A percentile compares a stretch with the other conserved stretches of the same genome.
These are phyloP conservation scores for Magnaporthiopsis incrustans DNA, from an alignment of 2,329 filamentous ascomycete species.

Conservation along the genomic window DNA sequence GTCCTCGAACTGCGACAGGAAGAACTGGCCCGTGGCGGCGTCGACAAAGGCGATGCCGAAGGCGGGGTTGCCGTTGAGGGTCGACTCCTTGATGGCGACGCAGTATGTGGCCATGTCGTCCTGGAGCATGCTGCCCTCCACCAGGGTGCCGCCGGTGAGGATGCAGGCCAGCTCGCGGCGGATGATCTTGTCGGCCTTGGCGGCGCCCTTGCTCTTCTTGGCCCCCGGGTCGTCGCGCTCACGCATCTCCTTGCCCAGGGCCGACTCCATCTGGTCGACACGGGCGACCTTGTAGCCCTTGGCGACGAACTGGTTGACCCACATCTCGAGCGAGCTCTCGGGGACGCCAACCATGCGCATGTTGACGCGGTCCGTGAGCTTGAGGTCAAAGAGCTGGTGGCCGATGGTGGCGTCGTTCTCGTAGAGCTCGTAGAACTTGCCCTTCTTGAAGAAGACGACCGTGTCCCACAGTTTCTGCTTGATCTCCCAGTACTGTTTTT, in stretches of 20 bases:
- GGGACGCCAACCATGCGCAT: constrained; percentile 99
- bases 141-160: constrained; percentile 83
- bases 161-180: constrained; percentile 84
- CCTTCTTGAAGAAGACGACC: constrained; percentile 99
- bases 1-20: constrained; percentile 84
- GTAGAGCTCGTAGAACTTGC: constrained; percentile 97
- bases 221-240: constrained; percentile 62
- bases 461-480: constrained; percentile 98
- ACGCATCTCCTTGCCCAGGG: constrained; percentile 96
- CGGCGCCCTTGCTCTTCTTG: constrained; percentile 35
- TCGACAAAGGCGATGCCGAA: constrained; percentile 95
- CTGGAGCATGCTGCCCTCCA: constrained; percentile 94
- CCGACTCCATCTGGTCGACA: constrained; percentile 95
- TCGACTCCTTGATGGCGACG: constrained; percentile 80
- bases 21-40: constrained; percentile 91
- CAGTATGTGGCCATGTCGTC: constrained; percentile 97
- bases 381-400: constrained; percentile 93
- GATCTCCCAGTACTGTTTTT: constrained; percentile 99
- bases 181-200: constrained; percentile 86
- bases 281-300: constrained; percentile 96
- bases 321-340: constrained; percentile 89
- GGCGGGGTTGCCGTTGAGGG: constrained; percentile 62
- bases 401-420: constrained; percentile 96
- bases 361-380: constrained; percentile 95
- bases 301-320: constrained; percentile 97